Base-by-base conservation (phyloP, 331 rosid species). In the Pyracantha coccinea region DNA sequence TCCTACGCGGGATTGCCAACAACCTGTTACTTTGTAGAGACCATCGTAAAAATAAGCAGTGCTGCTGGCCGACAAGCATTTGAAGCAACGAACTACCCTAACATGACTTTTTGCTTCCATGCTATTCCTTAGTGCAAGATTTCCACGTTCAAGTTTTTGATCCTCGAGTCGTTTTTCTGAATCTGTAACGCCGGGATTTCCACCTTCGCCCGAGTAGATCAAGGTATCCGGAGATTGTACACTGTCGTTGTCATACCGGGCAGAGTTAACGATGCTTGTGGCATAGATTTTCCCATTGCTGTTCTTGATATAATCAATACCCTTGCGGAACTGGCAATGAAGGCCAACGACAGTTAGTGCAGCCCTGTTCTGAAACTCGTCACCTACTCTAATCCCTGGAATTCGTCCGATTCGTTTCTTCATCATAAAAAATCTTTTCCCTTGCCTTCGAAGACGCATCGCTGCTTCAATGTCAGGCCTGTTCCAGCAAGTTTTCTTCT, bases 111-210 rank as follows among this genome's bases (percentile, higher is more conserved):
- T 8, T 10, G 82, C 79, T 11, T 74, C 71, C 73, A 69, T 72
- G 45, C 89, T 83, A 61, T 89, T 87, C 78, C 28, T 72, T 23
- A 89, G 44, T 11, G 91, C 91, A 72, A 85, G 89, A 69, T 53
- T 53, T 53, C 59, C 59, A 53, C 59, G 59, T 19, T 53, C 59
- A 19, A 53, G 59, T 53, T 20, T 53, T 53, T 53, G 59, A 53
- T 53, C 59, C 24, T 53, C 11, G 16, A 41, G 50, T 53, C 4
- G 23, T 20, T 53, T 53, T 19, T 53, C 21, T 17, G 23, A 13
- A 53, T 19, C 23, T 41, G 50, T 41, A 53, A 53, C 59, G 11
- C 59, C 11, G 0, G 59, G 59, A 53, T 53, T 53, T 53, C 91
- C 85, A 9, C 94, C 94, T 0, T 83, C 83, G 21, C 91, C 90